phyloP scores from a whole-genome alignment of 1,139 yeast species.

The Cylindricascospora bacillispora region DNA sequence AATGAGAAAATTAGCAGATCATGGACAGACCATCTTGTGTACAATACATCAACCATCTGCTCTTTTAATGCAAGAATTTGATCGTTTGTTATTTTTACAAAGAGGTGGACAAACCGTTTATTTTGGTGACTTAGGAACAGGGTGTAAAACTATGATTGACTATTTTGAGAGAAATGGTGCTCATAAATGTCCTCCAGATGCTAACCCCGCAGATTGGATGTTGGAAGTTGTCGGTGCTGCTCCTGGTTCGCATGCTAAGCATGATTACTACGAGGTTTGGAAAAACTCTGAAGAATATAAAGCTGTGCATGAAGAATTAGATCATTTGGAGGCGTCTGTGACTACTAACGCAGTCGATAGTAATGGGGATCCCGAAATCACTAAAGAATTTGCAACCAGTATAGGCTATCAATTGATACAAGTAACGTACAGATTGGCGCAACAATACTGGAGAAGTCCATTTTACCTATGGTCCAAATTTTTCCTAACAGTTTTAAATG shows the following conservation, averaged over 20 bases:
- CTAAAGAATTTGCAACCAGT: constrained; percentile 27
- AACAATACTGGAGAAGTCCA: constrained; percentile 57
- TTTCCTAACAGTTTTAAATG: constrained; percentile 34
- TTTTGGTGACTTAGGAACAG: constrained; percentile 65
- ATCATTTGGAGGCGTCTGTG: constrained; percentile 34
- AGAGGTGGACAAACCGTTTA: constrained; percentile 71
- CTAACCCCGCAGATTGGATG: constrained; percentile 82
- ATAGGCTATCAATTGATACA: constrained; percentile 35
- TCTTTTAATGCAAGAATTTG: constrained; percentile 61
- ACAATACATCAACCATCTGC: constrained; percentile 83
- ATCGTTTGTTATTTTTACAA: constrained; percentile 57
- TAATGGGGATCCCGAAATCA: constrained; percentile 21
- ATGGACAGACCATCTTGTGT: constrained; percentile 75
- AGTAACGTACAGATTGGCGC: constrained; percentile 41
- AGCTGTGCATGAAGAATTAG: constrained; percentile 33
- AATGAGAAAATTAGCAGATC: constrained; percentile 60
- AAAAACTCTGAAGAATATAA: constrained; percentile 41
- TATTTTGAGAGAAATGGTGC: constrained; percentile 67
- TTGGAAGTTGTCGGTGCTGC: constrained; percentile 70
- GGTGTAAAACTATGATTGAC: constrained; percentile 44
- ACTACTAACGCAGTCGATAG: constrained; percentile 25
- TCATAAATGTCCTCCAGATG: constrained; percentile 47
- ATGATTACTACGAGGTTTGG: constrained; percentile 61
- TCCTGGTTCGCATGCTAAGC: constrained; percentile 56
- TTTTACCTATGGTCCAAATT: constrained; percentile 44